phyloP scores from a whole-genome alignment of 495 filamentous ascomycete species.

The Aspergillus coremiiformis region DNA sequence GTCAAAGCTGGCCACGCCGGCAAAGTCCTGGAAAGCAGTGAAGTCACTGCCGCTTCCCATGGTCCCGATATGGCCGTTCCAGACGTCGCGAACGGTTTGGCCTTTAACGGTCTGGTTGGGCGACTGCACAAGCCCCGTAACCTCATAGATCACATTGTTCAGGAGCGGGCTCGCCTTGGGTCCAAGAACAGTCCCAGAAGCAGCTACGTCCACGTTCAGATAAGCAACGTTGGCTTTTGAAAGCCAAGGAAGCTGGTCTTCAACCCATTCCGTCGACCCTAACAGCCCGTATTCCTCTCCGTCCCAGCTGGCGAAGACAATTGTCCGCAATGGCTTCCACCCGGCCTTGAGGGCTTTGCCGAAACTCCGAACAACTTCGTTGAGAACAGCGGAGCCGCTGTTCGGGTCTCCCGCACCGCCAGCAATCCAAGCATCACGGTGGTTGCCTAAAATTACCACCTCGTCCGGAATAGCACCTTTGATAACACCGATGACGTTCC shows the following conservation, averaged over 20 bases:
- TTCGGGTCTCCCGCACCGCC: slow-evolving; percentile 82
- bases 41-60: slow-evolving; percentile 70
- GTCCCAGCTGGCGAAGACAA: slow-evolving; percentile 70
- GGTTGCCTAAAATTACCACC: slow-evolving; percentile 88
- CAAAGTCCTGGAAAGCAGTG: slow-evolving; percentile 67
- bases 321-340: slow-evolving; percentile 83
- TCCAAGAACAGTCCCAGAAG: slow-evolving; percentile 42
- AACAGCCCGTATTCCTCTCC: slow-evolving; percentile 67
- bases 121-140: slow-evolving; percentile 61
- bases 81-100: slow-evolving; percentile 61
- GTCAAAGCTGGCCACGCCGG: slow-evolving; percentile 59
- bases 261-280: slow-evolving; percentile 69
- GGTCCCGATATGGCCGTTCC: slow-evolving; percentile 52
- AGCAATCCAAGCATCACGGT: slow-evolving; percentile 90
- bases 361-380: slow-evolving; percentile 81
- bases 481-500: slow-evolving; percentile 93
- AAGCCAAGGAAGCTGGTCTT: slow-evolving; percentile 84
- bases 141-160: slow-evolving; percentile 65
- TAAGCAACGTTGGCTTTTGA: slow-evolving; percentile 64
- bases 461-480: slow-evolving; percentile 85
- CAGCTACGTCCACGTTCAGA: slow-evolving; percentile 63
- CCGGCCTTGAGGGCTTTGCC: slow-evolving; percentile 64
- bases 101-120: slow-evolving; percentile 61
- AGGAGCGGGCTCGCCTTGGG: slow-evolving; percentile 62
- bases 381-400: slow-evolving; percentile 80